Evolutionary conservation across 768 basidiomycete genomes (phyloP), one percentile per base, ranked within the genome.

Genomic region (Amanita pallidorosea): DNA sequence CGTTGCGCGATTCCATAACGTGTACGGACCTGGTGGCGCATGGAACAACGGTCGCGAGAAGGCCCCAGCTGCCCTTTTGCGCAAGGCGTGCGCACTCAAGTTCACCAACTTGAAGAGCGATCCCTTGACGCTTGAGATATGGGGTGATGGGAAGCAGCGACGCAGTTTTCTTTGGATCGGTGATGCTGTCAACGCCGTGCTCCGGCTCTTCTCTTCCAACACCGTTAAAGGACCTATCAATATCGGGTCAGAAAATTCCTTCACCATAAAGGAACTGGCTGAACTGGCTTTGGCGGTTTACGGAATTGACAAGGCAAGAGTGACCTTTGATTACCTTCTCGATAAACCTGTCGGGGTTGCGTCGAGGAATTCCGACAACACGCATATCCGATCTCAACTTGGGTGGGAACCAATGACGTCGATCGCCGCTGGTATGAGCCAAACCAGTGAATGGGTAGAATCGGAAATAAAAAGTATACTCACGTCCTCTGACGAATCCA

Each of bases 11-110:
- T 78, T 82, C 53, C 79, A 81, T 47, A 81, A 81, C 49, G 66
- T 82, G 12, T 80, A 69, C 52, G 79, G 80, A 9, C 79, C 77
- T 1, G 66, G 70, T 7, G 76, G 75, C 0, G 64, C 74, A 1
- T 81, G 76, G 76, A 64, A 60, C 44, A 66, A 70, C 34, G 81
- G 81, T 0, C 70, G 70, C 8, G 80, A 82, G 62, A 81, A 81
- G 56, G 79, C 64, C 1, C 79, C 78, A 0, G 80, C 79, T 6
- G 77, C 81, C 0, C 54, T 81, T 49, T 60, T 79, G 25, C 72
- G 79, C 5, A 82, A 81, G 55, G 76, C 76, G 1, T 41, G 73
- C 12, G 69, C 68, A 1, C 61, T 62, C 18, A 60, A 65, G 38
- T 49, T 65, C 17, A 44, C 57, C 1, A 46, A 47, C n/a, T n/a